phyloP scores from a whole-genome alignment of 192 early-diverging fungal genomes.

The Phycomyces blakesleeanus region DNA sequence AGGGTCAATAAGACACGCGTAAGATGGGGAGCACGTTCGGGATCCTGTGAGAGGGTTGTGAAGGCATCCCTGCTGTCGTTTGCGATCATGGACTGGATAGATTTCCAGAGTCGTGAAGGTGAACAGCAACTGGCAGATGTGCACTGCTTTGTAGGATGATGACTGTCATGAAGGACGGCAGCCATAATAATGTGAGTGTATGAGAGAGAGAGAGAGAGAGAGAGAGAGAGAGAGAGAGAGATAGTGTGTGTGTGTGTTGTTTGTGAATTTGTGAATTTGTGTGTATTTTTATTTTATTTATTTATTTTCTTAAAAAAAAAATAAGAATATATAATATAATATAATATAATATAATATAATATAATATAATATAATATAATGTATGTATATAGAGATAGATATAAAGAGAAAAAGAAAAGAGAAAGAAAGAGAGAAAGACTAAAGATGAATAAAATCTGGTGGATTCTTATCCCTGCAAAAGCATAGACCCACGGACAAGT shows the following conservation, averaged over 20 bases:
- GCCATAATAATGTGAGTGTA: constrained; percentile 9
- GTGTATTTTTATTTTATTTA: too few species aligned
- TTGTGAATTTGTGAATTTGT: too few species aligned
- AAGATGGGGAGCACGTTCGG: not conserved
- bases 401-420: not conserved
- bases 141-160: constrained; percentile 17
- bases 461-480: too few species aligned
- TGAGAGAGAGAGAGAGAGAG: not conserved
- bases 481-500: too few species aligned
- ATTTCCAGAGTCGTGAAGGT: constrained; percentile 23
- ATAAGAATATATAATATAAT: not conserved
- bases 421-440: not conserved
- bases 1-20: constrained; percentile 19
- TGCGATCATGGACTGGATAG: constrained; percentile 14
- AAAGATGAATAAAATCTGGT: not conserved
- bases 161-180: constrained; percentile 15
- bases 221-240: not conserved
- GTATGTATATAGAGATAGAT: not conserved
- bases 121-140: constrained; percentile 27
- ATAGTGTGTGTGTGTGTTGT: not conserved
- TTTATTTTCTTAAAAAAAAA: too few species aligned
- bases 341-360: not conserved
- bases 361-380: not conserved
- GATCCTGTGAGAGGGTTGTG: constrained; percentile 5
- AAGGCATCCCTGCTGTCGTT: constrained; percentile 9